Evolutionary conservation across 768 basidiomycete genomes (phyloP).

Genomic region (Pleurotus sapidus): DNA sequence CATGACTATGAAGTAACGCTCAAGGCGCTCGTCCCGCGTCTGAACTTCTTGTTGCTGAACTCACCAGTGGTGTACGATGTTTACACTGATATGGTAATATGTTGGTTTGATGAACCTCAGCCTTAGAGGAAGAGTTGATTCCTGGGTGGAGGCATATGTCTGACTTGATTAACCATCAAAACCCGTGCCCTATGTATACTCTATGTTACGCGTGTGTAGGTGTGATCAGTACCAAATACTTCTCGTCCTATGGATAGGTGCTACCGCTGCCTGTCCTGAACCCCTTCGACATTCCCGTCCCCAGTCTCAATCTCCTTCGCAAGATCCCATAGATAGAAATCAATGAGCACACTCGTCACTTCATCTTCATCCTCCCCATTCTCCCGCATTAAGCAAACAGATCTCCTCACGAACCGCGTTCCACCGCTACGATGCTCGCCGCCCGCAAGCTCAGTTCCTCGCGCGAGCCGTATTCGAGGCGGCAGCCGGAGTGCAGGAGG

Average conservation of each 20-base stretch:
- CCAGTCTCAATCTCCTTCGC: slow-evolving; percentile 73
- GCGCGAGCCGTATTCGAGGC: slow-evolving; percentile 51
- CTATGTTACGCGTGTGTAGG: too few species aligned
- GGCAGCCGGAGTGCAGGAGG: slow-evolving; percentile 40
- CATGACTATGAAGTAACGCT: not conserved
- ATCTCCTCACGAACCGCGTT: slow-evolving; percentile 65
- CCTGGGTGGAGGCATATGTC: too few species aligned
- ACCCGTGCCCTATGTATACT: too few species aligned
- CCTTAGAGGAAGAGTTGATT: too few species aligned
- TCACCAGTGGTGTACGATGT: too few species aligned
- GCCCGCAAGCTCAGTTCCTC: slow-evolving; percentile 82
- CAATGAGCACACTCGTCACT: slow-evolving; percentile 78
- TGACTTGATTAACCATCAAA: too few species aligned
- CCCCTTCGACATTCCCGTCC: slow-evolving; percentile 54
- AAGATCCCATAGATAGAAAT: slow-evolving; percentile 91
- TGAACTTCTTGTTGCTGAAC: too few species aligned
- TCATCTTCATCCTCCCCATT: slow-evolving; percentile 22
- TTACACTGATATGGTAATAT: too few species aligned
- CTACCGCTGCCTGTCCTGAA: slow-evolving; percentile 50
- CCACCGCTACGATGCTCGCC: slow-evolving; percentile 78
- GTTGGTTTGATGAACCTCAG: too few species aligned
- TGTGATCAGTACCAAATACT: slow-evolving; percentile 77
- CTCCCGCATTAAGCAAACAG: slow-evolving; percentile 25
- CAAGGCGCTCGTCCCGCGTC: too few species aligned
- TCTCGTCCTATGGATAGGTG: slow-evolving; percentile 76